Evolutionary conservation across 352 stramenopile species (phyloP).

Genomic region (Phytophthora sansomeana): DNA sequence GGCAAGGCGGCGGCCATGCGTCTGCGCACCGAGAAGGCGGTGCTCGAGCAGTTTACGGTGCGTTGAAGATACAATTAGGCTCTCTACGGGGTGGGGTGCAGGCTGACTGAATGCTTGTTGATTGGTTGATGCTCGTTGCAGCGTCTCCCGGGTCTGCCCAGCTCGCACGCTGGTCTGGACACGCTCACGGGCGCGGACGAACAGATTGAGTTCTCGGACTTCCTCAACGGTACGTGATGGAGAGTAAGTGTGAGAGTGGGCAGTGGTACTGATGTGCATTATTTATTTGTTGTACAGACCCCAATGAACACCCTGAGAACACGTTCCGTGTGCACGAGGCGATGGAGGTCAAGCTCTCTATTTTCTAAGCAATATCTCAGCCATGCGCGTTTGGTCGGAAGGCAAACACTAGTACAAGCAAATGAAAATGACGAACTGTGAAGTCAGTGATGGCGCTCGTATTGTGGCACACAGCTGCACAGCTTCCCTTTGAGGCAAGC

Average conservation of each 20-base stretch:
- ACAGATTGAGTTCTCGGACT: slow-evolving; percentile 82
- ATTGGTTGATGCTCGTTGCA: slow-evolving; percentile 26
- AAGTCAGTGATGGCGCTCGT: slow-evolving; percentile 16
- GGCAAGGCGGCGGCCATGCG: slow-evolving; percentile 90
- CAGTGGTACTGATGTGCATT: slow-evolving; percentile 15
- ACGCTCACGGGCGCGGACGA: slow-evolving; percentile 84
- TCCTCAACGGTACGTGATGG: slow-evolving; percentile 73
- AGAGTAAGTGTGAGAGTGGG: not conserved
- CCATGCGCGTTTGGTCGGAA: too few relatives aligned
- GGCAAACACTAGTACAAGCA: slow-evolving; percentile 5
- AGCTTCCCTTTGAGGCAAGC: not conserved
- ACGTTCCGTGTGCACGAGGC: slow-evolving; percentile 86
- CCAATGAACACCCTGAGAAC: slow-evolving; percentile 80
- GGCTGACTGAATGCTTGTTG: not conserved
- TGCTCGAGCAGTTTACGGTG: slow-evolving; percentile 87
- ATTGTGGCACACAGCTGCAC: slow-evolving; percentile 1
- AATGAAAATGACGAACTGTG: not conserved
- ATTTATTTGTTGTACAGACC: slow-evolving; percentile 50
- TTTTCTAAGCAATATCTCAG: slow-evolving; percentile 68
- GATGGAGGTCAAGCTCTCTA: slow-evolving; percentile 91
- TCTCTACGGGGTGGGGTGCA: not conserved
- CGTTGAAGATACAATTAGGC: not conserved
- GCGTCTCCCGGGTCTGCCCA: slow-evolving; percentile 86
- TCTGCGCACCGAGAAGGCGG: slow-evolving; percentile 88
- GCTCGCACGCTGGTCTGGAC: slow-evolving; percentile 77